A percentile compares a stretch with the other conserved stretches of the same genome.
Evolutionary conservation across 352 stramenopile species (phyloP).

Genomic region (Nothophytophthora sp.): DNA sequence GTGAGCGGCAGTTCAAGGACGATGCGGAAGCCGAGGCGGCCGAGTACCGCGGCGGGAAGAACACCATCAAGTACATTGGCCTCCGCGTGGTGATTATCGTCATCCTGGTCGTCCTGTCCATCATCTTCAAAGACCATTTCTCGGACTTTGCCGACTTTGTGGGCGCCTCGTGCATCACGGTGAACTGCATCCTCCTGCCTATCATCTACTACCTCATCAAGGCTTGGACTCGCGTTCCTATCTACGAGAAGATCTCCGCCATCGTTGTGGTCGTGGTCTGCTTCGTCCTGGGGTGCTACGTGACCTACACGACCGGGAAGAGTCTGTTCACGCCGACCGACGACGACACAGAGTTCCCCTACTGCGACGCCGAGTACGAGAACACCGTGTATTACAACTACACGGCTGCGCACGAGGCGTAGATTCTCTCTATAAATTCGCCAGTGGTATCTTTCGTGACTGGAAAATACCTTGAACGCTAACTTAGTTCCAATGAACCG

Average conservation of each 20-base stretch:
- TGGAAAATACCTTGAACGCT: no score
- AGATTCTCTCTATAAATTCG: no score
- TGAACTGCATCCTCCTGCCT: conserved; percentile 33
- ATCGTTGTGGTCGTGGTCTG: conserved; percentile 19
- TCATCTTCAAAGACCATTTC: conserved; percentile 19
- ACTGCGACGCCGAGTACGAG: conserved; percentile 32
- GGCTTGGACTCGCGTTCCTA: conserved; percentile 3
- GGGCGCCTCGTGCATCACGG: conserved; percentile 27
- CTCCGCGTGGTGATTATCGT: conserved; percentile 31
- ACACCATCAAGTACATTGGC: conserved; percentile 27
- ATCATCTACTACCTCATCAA: conserved; percentile 27
- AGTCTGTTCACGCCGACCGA: conserved; percentile 20
- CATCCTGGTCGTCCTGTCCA: conserved; percentile 10
- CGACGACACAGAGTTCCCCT: conserved; percentile 33
- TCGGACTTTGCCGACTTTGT: conserved; percentile 29
- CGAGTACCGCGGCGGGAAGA: conserved; percentile 25
- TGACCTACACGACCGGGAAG: conserved; percentile 32
- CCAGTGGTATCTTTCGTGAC: no score
- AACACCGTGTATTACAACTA: conserved; percentile 31
- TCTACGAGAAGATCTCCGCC: conserved; percentile 27
- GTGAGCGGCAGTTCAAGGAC: conserved; percentile 8
- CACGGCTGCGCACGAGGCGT: conserved; percentile 11
- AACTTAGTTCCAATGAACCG: no score
- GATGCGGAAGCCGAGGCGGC: conserved; percentile 13
- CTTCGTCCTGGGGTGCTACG: conserved; percentile 30